Evolutionary conservation across 2,329 filamentous ascomycete genomes (phyloP).

Genomic region (Tympanopsis confertula): DNA sequence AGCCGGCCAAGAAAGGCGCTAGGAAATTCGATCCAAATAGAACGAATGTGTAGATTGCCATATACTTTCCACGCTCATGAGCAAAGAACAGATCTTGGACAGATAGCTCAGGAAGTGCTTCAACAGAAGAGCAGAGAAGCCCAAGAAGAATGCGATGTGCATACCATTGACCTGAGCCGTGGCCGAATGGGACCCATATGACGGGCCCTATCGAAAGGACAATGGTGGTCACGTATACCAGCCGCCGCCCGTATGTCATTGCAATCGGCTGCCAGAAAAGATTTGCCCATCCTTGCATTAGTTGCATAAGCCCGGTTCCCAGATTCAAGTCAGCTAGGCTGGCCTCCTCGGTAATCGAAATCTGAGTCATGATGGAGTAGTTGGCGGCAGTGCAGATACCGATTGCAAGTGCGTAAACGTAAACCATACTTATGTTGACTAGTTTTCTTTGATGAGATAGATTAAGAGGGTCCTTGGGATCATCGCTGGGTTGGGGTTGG

Average conservation of each 20-base stretch:
- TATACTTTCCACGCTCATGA: slow-evolving; percentile 27
- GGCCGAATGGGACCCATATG: slow-evolving; percentile 19
- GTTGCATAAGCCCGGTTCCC: slow-evolving; percentile 36
- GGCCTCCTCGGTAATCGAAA: slow-evolving; percentile 27
- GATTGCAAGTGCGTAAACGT: slow-evolving; percentile 31
- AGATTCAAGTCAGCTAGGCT: slow-evolving; percentile 27
- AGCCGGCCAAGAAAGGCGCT: slow-evolving; percentile 34
- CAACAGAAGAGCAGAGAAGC: slow-evolving; percentile 12
- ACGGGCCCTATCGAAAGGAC: slow-evolving; percentile 18
- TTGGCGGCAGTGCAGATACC: slow-evolving; percentile 32
- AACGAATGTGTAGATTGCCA: slow-evolving; percentile 28
- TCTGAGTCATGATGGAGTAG: slow-evolving; percentile 31
- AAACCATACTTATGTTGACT: slow-evolving; percentile 12
- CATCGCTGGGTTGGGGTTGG: slow-evolving; percentile 12
- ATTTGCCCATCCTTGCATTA: slow-evolving; percentile 35
- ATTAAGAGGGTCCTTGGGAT: slow-evolving; percentile 25
- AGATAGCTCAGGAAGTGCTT: slow-evolving; percentile 16
- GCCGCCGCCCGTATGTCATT: slow-evolving; percentile 35
- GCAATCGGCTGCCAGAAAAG: slow-evolving; percentile 40
- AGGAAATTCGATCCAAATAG: slow-evolving; percentile 30
- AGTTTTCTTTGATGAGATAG: slow-evolving; percentile 19
- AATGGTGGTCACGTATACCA: slow-evolving; percentile 29
- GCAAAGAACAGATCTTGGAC: slow-evolving; percentile 26
- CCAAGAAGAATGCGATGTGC: slow-evolving; percentile 12
- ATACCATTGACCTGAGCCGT: slow-evolving; percentile 7